Conservation (phyloP, 495 filamentous ascomycete genomes). For the Penicillium alfredii region DNA sequence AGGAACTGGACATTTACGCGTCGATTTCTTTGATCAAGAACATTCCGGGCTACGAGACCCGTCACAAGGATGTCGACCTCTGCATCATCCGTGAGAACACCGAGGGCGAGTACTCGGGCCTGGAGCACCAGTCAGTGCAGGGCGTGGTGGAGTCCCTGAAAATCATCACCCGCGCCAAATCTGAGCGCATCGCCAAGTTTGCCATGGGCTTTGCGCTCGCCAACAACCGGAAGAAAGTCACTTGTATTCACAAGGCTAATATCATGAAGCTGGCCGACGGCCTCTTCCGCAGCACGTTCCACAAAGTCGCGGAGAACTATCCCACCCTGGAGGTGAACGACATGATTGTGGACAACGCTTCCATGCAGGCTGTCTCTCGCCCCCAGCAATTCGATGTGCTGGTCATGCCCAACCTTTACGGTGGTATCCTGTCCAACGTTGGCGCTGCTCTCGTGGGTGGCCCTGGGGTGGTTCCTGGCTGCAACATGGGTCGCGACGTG, state of each 20-base stretch:
- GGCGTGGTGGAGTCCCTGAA: conserved; percentile 99
- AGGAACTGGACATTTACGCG: conserved; percentile 99
- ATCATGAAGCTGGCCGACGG: conserved; percentile 99
- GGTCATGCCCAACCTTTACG: conserved; percentile 99
- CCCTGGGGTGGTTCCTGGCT: conserved; percentile 93
- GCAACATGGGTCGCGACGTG: conserved; percentile 98
- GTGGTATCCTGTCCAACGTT: conserved; percentile 97
- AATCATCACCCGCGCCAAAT: conserved; percentile 98
- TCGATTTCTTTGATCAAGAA: conserved; percentile 98
- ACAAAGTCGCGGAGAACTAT: conserved; percentile 85
- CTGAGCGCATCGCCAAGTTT: conserved; percentile 97
- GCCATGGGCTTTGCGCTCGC: conserved; percentile 96
- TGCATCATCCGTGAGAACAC: conserved; percentile 99
- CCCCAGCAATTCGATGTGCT: conserved; percentile 99
- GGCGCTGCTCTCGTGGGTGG: conserved; percentile 97
- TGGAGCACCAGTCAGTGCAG: conserved; percentile 95
- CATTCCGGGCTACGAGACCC: conserved; percentile 95
- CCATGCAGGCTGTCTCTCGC: conserved; percentile 93
- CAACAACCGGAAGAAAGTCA: conserved; percentile 97
- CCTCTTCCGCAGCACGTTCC: conserved; percentile 96
- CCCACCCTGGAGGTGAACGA: conserved; percentile 91
- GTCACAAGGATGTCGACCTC: conserved; percentile 92
- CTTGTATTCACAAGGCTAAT: conserved; percentile 99
- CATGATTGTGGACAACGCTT: conserved; percentile 99
- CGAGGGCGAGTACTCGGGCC: conserved; percentile 96